Conservation (phyloP, 305 asterid genomes). For the Fraxinus xanthoxyloides region DNA sequence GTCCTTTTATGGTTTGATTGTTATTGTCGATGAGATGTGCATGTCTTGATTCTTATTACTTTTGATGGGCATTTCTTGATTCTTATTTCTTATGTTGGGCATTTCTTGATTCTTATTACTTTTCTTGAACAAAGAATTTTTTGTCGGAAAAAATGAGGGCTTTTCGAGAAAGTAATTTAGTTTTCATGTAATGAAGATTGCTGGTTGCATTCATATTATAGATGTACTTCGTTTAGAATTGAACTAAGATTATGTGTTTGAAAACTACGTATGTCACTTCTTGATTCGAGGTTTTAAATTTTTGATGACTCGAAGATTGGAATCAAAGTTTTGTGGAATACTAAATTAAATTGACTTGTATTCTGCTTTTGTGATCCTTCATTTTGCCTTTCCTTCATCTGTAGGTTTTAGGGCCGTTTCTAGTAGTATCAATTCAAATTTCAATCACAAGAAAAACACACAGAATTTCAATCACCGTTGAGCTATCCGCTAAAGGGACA, state of each 20-base stretch:
- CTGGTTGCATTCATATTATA: not conserved
- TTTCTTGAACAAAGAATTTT: not conserved
- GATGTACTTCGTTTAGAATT: not conserved
- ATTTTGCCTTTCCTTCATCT: not conserved
- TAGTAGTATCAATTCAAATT: not conserved
- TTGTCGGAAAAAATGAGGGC: not conserved
- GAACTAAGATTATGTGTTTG: not conserved
- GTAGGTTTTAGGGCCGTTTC: not conserved
- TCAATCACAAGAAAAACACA: not conserved
- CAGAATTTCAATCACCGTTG: not conserved
- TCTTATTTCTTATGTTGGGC: not conserved
- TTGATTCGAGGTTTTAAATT: not conserved
- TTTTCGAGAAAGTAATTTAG: not conserved
- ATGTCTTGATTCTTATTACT: conserved; percentile 1
- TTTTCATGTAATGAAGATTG: not conserved
- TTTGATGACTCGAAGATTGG: not conserved
- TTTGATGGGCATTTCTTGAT: not conserved
- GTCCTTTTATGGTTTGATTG: not conserved
- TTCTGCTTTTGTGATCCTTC: not conserved
- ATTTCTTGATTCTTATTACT: not conserved
- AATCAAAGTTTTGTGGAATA: not conserved
- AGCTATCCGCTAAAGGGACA: not conserved
- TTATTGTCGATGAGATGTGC: not conserved
- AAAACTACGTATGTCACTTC: not conserved
- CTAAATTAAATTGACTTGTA: not conserved